phyloP scores from a whole-genome alignment of 2,329 filamentous ascomycete genomes.

The Raffaelea arxii region DNA sequence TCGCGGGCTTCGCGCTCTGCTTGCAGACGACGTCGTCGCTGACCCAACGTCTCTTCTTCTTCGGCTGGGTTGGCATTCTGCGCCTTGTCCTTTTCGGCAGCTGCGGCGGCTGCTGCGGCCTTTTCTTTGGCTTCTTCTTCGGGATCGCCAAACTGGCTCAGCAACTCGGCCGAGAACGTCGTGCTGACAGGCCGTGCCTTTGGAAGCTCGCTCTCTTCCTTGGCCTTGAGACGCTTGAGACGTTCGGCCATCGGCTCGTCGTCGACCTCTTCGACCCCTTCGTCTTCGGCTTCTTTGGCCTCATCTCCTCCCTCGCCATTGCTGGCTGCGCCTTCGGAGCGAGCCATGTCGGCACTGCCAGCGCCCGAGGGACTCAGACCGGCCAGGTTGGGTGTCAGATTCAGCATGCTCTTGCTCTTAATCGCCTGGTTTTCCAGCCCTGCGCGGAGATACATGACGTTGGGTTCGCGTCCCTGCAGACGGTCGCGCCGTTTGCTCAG shows the following conservation, averaged over 20 bases:
- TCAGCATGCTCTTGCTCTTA: constrained; percentile 35
- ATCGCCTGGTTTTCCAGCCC: constrained; percentile 12
- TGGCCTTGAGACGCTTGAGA: constrained; percentile 52
- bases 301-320: constrained; percentile 7
- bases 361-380: constrained; percentile 8
- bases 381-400: constrained; percentile 22
- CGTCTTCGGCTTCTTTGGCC: constrained; percentile 20
- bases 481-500: constrained; percentile 67
- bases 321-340: not conserved
- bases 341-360: not conserved
- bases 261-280: constrained; percentile 41
- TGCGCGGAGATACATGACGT: constrained; percentile 19
- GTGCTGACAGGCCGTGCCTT: constrained; percentile 49
- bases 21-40: constrained; percentile 65
- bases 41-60: constrained; percentile 70
- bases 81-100: constrained; percentile 19
- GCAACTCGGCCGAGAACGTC: constrained; percentile 59
- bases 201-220: constrained; percentile 41
- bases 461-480: constrained; percentile 51
- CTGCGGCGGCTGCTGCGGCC: constrained; percentile 20
- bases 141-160: constrained; percentile 51
- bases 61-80: constrained; percentile 19
- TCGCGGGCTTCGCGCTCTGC: constrained; percentile 56
- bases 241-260: constrained; percentile 60
- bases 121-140: constrained; percentile 27